Conservation (phyloP, 1,139 yeast genomes). For the Candida sanyaensis region DNA sequence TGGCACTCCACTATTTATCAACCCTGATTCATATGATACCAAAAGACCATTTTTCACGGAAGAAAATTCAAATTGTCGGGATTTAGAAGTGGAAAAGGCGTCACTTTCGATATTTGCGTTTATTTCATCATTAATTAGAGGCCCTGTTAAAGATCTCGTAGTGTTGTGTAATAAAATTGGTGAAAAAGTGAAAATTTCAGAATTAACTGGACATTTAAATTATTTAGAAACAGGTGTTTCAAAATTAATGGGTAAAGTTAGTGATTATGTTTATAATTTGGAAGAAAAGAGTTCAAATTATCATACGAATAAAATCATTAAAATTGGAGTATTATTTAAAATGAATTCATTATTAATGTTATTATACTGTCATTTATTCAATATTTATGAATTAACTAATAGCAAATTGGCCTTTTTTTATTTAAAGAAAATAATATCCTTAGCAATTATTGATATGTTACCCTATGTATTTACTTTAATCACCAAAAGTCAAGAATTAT, state of each 20-base stretch:
- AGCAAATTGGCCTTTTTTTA: slow-evolving; percentile 27
- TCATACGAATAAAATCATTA: slow-evolving; percentile 38
- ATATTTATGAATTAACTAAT: slow-evolving; percentile 32
- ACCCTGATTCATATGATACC: slow-evolving; percentile 37
- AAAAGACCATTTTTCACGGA: slow-evolving; percentile 29
- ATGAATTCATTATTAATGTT: slow-evolving; percentile 29
- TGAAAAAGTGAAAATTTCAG: too few species aligned
- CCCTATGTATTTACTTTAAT: slow-evolving; percentile 35
- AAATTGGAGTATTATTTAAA: slow-evolving; percentile 27
- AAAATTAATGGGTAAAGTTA: too few species aligned
- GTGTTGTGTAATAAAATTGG: slow-evolving; percentile 6
- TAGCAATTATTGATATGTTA: slow-evolving; percentile 33
- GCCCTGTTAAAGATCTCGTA: slow-evolving; percentile 13
- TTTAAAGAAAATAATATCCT: slow-evolving; percentile 27
- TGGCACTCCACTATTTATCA: slow-evolving; percentile 42
- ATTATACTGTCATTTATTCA: slow-evolving; percentile 33
- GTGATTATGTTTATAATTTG: slow-evolving; percentile 30
- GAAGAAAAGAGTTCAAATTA: slow-evolving; percentile 13
- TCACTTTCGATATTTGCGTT: slow-evolving; percentile 18
- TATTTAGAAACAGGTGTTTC: too few species aligned
- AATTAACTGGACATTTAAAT: too few species aligned
- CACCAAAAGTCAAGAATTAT: slow-evolving; percentile 21
- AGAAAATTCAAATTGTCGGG: slow-evolving; percentile 14
- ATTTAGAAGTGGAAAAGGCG: slow-evolving; percentile 19
- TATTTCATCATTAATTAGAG: slow-evolving; percentile 19